Evolutionary conservation across 768 basidiomycete species (phyloP), one percentile per base, ranked within the genome.

Genomic region (Tricholoma terreum): DNA sequence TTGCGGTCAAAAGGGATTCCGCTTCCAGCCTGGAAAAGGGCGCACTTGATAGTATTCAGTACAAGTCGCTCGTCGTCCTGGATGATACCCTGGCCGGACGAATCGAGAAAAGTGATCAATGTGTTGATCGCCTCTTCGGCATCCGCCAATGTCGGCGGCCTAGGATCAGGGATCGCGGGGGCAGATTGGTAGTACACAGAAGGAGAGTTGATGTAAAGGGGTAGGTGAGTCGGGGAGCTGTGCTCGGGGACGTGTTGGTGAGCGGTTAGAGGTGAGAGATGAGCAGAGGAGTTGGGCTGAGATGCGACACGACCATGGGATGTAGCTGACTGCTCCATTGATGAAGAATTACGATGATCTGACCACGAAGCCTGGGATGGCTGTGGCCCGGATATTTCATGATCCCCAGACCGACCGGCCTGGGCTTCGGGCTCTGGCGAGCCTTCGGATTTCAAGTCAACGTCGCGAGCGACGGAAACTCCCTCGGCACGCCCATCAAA

Each of bases 101-200:
- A 65, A 65, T 85, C 81, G 59, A 86, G 66, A 58, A 78, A 87
- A 11, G 70, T 43, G 59, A 86, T 75, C 56, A 87, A 72, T 60
- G 73, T 81, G 65, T 82, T 77, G 52, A 86, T 68, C 22, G 83
- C 79, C 9, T 77, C 76, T 50, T 86, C 80, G 2, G 80, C 84
- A 50, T 84, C 80, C 0, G 69, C 64, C n/a, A 78, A 64, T 50
- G 78, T 74, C 17, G 80, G 77, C 27, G 71, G 63, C 19, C 63
- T 64, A 50, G 57, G 66, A 45, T 67, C 71, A 49, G 71, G 69
- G 30, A 67, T 71, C 17, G 69, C 63, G 34, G 73, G 68, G 0
- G 63, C 63, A 4, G 70, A 46, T 51, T 73, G 70, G 62, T 73
- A 77, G 14, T 51, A 74, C 68, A 27, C 67, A 64, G 27, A 64